Percentiles rank a stretch among this genome's conserved stretches.
phyloP scores from a whole-genome alignment of 441 rosid species.

The Brassica hybrid region DNA sequence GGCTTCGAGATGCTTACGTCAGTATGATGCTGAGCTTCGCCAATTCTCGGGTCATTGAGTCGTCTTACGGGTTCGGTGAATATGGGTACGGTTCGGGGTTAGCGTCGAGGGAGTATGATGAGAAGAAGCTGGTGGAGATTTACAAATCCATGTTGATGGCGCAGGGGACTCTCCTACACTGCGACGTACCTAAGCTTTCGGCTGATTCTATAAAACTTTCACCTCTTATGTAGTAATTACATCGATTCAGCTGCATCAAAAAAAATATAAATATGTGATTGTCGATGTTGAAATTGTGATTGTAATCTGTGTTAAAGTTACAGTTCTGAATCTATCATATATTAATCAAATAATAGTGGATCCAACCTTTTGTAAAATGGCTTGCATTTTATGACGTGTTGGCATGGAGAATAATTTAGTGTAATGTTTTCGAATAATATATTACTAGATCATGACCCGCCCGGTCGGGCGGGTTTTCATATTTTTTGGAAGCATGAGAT shows the following conservation, averaged over 20 bases:
- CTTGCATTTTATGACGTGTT: conserved; percentile 30
- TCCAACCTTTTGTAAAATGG: background rate
- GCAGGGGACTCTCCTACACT: conserved; percentile 56
- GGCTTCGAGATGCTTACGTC: conserved; percentile 86
- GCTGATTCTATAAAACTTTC: conserved; percentile 21
- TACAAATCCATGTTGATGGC: conserved; percentile 64
- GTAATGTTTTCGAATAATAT: background rate
- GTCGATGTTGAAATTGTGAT: conserved; percentile 10
- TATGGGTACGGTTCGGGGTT: conserved; percentile 46
- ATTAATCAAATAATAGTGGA: conserved; percentile 10
- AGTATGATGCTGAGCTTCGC: conserved; percentile 78
- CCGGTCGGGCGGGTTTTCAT: no score
- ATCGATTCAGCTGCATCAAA: background rate
- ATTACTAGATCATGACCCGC: no score
- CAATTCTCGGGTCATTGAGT: conserved; percentile 47
- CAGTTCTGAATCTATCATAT: background rate
- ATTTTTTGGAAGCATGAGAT: no score
- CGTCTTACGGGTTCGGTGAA: conserved; percentile 47
- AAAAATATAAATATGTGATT: background rate
- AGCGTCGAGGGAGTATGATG: conserved; percentile 71
- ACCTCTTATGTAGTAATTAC: conserved; percentile 9
- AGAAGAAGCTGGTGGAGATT: conserved; percentile 77
- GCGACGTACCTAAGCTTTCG: conserved; percentile 45
- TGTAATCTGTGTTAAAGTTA: conserved; percentile 7
- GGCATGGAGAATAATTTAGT: background rate